Evolutionary conservation across 371 early-diverging fungal species (phyloP), one percentile per base, ranked within the genome.

Genomic region (Syncephalastrum contaminatum): DNA sequence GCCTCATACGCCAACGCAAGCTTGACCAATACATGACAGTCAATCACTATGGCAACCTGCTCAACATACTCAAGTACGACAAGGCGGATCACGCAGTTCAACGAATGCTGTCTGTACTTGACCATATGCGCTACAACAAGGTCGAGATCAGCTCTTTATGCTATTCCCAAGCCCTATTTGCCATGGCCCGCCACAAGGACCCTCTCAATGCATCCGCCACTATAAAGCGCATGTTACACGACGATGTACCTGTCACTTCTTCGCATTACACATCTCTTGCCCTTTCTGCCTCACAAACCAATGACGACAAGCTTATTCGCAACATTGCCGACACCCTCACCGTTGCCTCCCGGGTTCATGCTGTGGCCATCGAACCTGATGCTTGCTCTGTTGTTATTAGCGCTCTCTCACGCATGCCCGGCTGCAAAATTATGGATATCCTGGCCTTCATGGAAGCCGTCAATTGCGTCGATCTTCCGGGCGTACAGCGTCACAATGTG

Each of bases 21-120:
- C 69, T 74, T 7, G 58, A 66, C 7, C 45, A 52, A 18, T 45
- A 56, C 18, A 58, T 77, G 30, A 54, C 63, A n/a, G 40, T 57
- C 13, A 73, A 72, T 25, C 59, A 77, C 43, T 77, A 74, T 53
- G 70, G 70, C 12, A 60, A 63, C 40, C 52, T 77, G 39, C 49
- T 77, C n/a, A 58, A 67, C 19, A 64, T 65, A 1, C 36, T 77
- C 44, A 77, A 72, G 53, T 68, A 66, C 41, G 63, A 63, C 3
- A 49, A 61, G 24, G 51, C 41, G 10, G 36, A 43, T 1, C 27
- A 50, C 25, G 47, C 58, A 3, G 44, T 64, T 1, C 16, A 52
- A 12, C 60, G 55, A 1, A 62, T 74, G 64, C 20, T 72, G 24
- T 22, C 48, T 1, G 54, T 77, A 8, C 46, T 72, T 40, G 59